Evolutionary conservation across 208 protist genomes (phyloP), one percentile per base, ranked within the genome.

Genomic region (Crithidia fasciculata): DNA sequence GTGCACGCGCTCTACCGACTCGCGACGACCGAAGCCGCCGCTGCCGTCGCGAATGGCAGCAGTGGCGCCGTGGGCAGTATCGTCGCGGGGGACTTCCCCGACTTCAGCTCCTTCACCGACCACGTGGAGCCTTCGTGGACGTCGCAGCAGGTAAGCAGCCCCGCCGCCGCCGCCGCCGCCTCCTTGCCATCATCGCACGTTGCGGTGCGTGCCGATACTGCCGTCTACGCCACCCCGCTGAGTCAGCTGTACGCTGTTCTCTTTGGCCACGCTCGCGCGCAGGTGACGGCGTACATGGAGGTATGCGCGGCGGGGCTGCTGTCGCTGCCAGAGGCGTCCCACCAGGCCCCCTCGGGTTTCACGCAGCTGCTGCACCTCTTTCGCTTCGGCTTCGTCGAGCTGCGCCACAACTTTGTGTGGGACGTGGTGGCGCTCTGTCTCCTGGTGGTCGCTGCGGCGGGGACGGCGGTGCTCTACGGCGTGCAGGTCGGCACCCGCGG

Each of bases 401-500:
- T 92, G 19, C 75, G 84, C 10, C 68, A 88, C 79, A 85, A 86
- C 71, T 13, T 78, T 50, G 0, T 85, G 2, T 41, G 62, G 52
- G 65, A 72, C 10, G 10, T 50, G 18, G 28, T 56, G 18, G 39
- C 76, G 49, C 69, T 89, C 57, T 54, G 73, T 5, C 15, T 82
- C 9, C 53, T 79, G 18, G 41, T 85, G 19, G 47, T 72, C 5
- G 60, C 83, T 15, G 74, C 74, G 36, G 68, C 78, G n/a, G 72
- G 83, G 40, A 66, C 89, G 8, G 82, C 82, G 12, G 83, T 78
- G 18, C 57, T 89, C 43, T 92, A 92, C 76, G 79, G 83, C 37
- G 78, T 75, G n/a, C 84, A 89, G 71, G 75, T 65, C 18, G 74
- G 61, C 19, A 75, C 86, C 63, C 76, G 72, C 49, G 87, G 87